Percentiles rank a stretch among this genome's conserved stretches.
Conservation (phyloP, 768 basidiomycete genomes). For the Tylopilus balloui region DNA sequence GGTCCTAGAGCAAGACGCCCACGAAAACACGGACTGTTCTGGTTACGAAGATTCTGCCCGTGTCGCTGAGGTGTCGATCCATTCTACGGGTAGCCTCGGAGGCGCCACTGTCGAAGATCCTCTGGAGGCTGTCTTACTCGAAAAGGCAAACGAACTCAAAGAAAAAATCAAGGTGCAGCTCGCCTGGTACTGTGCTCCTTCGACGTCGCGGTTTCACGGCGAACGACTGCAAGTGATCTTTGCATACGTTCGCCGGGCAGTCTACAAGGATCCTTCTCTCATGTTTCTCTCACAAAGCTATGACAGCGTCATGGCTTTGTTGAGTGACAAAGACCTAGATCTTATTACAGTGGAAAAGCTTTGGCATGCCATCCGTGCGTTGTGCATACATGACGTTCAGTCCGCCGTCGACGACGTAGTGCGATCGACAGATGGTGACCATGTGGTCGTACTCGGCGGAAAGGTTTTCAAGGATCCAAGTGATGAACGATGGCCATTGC, state of each 20-base stretch:
- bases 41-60: slow-evolving; percentile 12
- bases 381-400: slow-evolving; percentile 30
- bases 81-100: slow-evolving; percentile 5
- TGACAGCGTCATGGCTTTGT: slow-evolving; percentile 25
- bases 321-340: slow-evolving; percentile 30
- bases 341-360: slow-evolving; percentile 32
- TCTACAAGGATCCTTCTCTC: slow-evolving; percentile 36
- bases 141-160: slow-evolving; percentile 30
- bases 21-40: slow-evolving; percentile 21
- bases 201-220: slow-evolving; percentile 28
- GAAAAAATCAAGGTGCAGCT: slow-evolving; percentile 33
- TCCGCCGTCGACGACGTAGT: slow-evolving; percentile 32
- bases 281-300: slow-evolving; percentile 37
- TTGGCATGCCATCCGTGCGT: slow-evolving; percentile 27
- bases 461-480: slow-evolving; percentile 32
- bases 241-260: slow-evolving; percentile 36
- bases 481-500: slow-evolving; percentile 30
- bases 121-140: slow-evolving; percentile 32
- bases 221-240: slow-evolving; percentile 34
- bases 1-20: slow-evolving; percentile 30
- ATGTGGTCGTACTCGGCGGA: slow-evolving; percentile 31
- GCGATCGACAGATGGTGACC: slow-evolving; percentile 27
- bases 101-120: slow-evolving; percentile 24
- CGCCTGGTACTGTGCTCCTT: slow-evolving; percentile 32
- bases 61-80: slow-evolving; percentile 4